phyloP scores from a whole-genome alignment of 495 filamentous ascomycete species.

The Peziza echinospora region DNA sequence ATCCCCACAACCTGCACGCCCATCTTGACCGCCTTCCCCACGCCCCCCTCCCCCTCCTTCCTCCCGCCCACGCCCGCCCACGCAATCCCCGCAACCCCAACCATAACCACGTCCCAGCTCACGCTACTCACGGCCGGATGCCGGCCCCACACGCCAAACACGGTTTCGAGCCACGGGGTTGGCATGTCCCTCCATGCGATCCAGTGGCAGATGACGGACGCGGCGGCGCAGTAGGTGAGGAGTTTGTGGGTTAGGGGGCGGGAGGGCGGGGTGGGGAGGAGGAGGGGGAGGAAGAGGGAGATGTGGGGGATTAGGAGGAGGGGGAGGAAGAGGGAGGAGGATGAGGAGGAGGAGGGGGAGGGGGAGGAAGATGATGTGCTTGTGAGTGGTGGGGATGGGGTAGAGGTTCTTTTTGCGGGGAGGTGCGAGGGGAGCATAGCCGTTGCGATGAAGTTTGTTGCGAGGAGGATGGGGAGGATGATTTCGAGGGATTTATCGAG shows the following conservation, averaged over 20 bases:
- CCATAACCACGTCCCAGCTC: not conserved
- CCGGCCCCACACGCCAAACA: not conserved
- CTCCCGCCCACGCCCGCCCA: not conserved
- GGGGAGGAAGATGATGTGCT: not conserved
- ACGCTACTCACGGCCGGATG: not conserved
- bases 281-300: not conserved
- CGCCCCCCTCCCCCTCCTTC: not conserved
- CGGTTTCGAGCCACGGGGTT: no score
- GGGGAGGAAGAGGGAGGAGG: not conserved
- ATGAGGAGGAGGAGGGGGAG: not conserved
- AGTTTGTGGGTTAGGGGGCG: not conserved
- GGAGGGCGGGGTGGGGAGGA: not conserved
- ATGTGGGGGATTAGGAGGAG: not conserved
- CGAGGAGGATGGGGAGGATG: not conserved
- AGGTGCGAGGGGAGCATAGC: not conserved
- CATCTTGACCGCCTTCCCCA: not conserved
- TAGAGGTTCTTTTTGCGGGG: not conserved
- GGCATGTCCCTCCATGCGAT: not conserved
- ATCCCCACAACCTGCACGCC: not conserved
- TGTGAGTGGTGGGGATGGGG: not conserved
- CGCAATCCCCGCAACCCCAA: not conserved
- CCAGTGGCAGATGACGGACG: not conserved
- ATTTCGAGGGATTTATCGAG: not conserved
- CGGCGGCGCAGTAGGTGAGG: not conserved
- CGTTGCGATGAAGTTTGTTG: not conserved